phyloP scores from a whole-genome alignment of 2,329 filamentous ascomycete genomes.

The Metarhizium robertsii region DNA sequence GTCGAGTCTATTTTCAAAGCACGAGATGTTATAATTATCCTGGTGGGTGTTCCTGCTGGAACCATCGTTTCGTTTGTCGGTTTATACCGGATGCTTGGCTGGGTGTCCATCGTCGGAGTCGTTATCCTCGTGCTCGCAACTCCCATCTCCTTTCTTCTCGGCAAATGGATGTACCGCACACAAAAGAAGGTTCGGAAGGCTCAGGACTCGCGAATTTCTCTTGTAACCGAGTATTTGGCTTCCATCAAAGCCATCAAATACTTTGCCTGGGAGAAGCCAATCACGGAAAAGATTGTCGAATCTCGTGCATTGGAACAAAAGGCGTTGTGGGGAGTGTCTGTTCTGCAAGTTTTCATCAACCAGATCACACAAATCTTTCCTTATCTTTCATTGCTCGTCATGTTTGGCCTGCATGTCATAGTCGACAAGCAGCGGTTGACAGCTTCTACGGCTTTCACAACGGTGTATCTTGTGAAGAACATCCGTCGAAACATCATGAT shows the following conservation, averaged over 20 bases:
- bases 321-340: slow-evolving; percentile 42
- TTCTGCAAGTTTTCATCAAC: slow-evolving; percentile 36
- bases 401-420: slow-evolving; percentile 43
- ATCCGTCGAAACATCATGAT: slow-evolving; percentile 43
- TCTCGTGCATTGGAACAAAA: slow-evolving; percentile 42
- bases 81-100: slow-evolving; percentile 46
- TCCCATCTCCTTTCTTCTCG: slow-evolving; percentile 41
- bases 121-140: slow-evolving; percentile 35
- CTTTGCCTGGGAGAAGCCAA: slow-evolving; percentile 49
- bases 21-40: slow-evolving; percentile 39
- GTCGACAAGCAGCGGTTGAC: slow-evolving; percentile 38
- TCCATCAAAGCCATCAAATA: slow-evolving; percentile 52
- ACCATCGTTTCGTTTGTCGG: slow-evolving; percentile 38
- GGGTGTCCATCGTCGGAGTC: slow-evolving; percentile 44
- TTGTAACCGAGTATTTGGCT: slow-evolving; percentile 47
- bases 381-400: slow-evolving; percentile 40
- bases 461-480: slow-evolving; percentile 42
- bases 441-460: slow-evolving; percentile 49
- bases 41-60: slow-evolving; percentile 35
- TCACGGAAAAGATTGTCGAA: slow-evolving; percentile 39
- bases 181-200: slow-evolving; percentile 44
- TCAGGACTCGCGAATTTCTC: slow-evolving; percentile 47
- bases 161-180: slow-evolving; percentile 37
- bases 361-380: slow-evolving; percentile 44
- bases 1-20: slow-evolving; percentile 44